These are phyloP conservation scores for Xerocomus potaroensis DNA, from an alignment of 768 basidiomycete genomes.

Conservation along the genomic window DNA sequence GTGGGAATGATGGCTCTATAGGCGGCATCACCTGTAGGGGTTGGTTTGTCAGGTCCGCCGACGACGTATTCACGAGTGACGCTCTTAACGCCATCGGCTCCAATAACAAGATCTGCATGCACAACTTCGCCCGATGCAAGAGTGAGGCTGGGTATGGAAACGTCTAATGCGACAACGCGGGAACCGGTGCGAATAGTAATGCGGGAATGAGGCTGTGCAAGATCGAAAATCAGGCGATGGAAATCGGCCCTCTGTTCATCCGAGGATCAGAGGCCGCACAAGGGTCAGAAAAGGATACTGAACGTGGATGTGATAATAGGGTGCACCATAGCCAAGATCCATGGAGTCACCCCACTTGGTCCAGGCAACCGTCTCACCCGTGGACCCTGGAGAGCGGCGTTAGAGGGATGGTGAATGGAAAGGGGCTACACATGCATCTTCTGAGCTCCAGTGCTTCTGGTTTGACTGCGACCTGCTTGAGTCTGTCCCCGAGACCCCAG, in stretches of 20 bases:
- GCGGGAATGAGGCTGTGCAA: conserved; percentile 34
- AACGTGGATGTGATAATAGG: conserved; percentile 35
- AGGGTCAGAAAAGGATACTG: background rate
- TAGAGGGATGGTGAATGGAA: background rate
- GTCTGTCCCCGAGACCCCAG: conserved; percentile 45
- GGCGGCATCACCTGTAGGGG: conserved; percentile 59
- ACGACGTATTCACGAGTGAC: conserved; percentile 44
- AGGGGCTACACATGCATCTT: conserved; percentile 33
- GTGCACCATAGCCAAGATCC: conserved; percentile 31
- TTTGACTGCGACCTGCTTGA: conserved; percentile 36
- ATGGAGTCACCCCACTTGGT: conserved; percentile 34
- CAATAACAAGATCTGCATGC: conserved; percentile 42
- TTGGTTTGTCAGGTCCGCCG: conserved; percentile 42
- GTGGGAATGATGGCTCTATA: conserved; percentile 54
- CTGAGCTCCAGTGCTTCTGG: conserved; percentile 39
- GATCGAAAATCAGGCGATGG: conserved; percentile 34
- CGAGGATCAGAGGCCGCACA: background rate
- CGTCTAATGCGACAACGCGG: conserved; percentile 36
- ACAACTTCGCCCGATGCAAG: conserved; percentile 43
- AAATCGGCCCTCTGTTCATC: conserved; percentile 42
- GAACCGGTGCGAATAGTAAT: conserved; percentile 33
- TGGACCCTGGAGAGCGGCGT: conserved; percentile 20
- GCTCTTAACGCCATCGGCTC: conserved; percentile 54
- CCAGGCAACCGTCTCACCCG: conserved; percentile 34
- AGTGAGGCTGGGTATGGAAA: conserved; percentile 31